Conservation (phyloP, 1,284 basidiomycete species). For the Pseudozyma sp. region DNA sequence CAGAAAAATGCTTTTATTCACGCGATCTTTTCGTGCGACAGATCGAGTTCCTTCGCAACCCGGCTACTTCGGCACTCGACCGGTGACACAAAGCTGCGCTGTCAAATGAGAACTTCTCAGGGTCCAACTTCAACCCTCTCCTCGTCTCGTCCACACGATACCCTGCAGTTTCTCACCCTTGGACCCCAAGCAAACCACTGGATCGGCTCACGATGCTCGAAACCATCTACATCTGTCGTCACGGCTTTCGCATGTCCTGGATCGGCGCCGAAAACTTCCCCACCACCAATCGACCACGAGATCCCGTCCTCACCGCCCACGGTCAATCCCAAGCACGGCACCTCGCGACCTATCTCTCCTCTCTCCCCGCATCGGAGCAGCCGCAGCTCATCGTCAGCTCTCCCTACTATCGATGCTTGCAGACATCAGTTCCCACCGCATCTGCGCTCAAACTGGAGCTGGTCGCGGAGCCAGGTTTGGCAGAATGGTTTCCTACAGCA, state of each 20-base stretch:
- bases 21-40: background rate
- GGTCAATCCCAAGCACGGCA: slow-evolving; percentile 83
- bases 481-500: slow-evolving; percentile 86
- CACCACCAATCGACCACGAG: slow-evolving; percentile 78
- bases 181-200: background rate
- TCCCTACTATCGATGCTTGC: slow-evolving; percentile 80
- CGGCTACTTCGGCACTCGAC: too few relatives aligned
- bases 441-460: slow-evolving; percentile 77
- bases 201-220: slow-evolving; percentile 71
- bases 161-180: background rate
- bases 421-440: slow-evolving; percentile 78
- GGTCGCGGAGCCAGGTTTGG: slow-evolving; percentile 80
- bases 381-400: slow-evolving; percentile 77
- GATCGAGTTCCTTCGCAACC: too few relatives aligned
- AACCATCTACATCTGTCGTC: slow-evolving; percentile 82
- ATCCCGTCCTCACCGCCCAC: slow-evolving; percentile 81
- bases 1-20: background rate
- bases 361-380: slow-evolving; percentile 76
- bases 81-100: too few relatives aligned
- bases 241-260: slow-evolving; percentile 74
- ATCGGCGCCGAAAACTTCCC: slow-evolving; percentile 73
- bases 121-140: slow-evolving; percentile 3
- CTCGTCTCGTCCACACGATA: too few relatives aligned
- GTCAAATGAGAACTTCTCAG: background rate
- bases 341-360: slow-evolving; percentile 76